Conservation (phyloP, 2,329 filamentous ascomycete species). For the Cryoendolithus antarcticus region DNA sequence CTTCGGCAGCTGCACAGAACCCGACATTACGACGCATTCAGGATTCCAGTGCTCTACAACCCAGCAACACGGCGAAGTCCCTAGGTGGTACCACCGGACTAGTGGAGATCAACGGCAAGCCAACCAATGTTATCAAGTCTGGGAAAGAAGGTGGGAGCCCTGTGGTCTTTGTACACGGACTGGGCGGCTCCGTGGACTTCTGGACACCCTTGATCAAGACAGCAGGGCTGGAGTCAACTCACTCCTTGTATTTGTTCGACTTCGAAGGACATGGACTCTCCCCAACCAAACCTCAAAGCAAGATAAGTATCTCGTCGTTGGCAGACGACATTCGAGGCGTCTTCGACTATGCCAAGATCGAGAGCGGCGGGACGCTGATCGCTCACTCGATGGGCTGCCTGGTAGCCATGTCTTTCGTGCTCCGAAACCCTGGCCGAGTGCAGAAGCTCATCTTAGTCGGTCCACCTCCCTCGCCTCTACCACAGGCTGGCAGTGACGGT, state of each 20-base stretch:
- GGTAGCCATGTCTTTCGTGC: no score
- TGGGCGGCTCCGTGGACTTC: slow-evolving; percentile 36
- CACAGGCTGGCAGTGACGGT: slow-evolving; percentile 22
- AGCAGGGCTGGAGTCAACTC: no score
- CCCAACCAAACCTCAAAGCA: slow-evolving; percentile 35
- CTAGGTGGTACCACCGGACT: background rate
- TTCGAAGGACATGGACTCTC: slow-evolving; percentile 46
- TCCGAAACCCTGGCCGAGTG: slow-evolving; percentile 27
- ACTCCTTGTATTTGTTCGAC: slow-evolving; percentile 26
- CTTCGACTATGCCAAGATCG: slow-evolving; percentile 23
- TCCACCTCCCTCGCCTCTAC: slow-evolving; percentile 35
- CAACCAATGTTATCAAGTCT: background rate
- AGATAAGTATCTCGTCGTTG: slow-evolving; percentile 32
- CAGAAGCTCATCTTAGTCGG: slow-evolving; percentile 36
- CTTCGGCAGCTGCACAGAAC: slow-evolving; percentile 14
- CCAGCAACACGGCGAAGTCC: background rate
- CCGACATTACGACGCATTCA: slow-evolving; percentile 9
- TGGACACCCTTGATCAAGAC: slow-evolving; percentile 32
- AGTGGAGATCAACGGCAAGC: slow-evolving; percentile 1
- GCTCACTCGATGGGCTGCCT: slow-evolving; percentile 34
- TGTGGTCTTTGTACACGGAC: slow-evolving; percentile 44
- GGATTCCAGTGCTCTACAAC: background rate
- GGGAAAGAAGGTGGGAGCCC: slow-evolving; percentile 12
- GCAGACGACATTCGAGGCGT: slow-evolving; percentile 21
- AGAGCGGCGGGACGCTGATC: slow-evolving; percentile 29